Base-by-base conservation (phyloP, 495 filamentous ascomycete species). In the Penicillium odoratum region DNA sequence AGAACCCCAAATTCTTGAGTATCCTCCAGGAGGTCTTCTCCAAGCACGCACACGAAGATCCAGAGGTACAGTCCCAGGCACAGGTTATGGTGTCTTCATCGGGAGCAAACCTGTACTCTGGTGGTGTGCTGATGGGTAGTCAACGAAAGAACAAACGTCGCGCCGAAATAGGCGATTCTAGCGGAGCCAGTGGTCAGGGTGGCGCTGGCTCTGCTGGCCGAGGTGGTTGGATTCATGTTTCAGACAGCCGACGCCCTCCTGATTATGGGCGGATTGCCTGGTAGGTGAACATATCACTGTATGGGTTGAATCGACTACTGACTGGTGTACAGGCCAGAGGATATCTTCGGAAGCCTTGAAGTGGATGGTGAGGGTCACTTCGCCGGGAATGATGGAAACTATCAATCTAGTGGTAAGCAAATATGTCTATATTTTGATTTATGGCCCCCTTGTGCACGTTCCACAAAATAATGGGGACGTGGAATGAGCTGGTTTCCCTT, bases 261-360 rank as follows among this genome's bases (percentile, higher is more conserved):
- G 92, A 97, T 60, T 98, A 83, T 77, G 94, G 94, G 0, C 72
- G 94, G 50, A 96, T 97, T 64, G 89, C 93, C 46, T 90, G 88
- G 82, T 78, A 59, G 50, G 62, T 21, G 5, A 25, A 34, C 21
- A 30, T 6, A n/a, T 29, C 1, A 7, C 8, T 9, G 26, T 25
- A 45, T 5, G 18, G 4, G 4, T 8, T 25, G 21, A 18, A 31
- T 13, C 5, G 25, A 25, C 3, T 53, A 13, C 68, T 73, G 42
- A 73, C 48, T 31, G 5, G 16, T 53, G 5, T 46, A 54, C 38
- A 78, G 82, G 79, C 84, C 85, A 0, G 93, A 96, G 72, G 91
- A 98, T 75, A 98, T 98, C 55, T 87, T 98, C 65, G 93, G 93
- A 33, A 97, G 93, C 65, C 78, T 97, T 48, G 88, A 94, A 68